Evolutionary conservation across 1,284 basidiomycete genomes (phyloP), one percentile per base, ranked within the genome.

Genomic region (Irpex lacteus): DNA sequence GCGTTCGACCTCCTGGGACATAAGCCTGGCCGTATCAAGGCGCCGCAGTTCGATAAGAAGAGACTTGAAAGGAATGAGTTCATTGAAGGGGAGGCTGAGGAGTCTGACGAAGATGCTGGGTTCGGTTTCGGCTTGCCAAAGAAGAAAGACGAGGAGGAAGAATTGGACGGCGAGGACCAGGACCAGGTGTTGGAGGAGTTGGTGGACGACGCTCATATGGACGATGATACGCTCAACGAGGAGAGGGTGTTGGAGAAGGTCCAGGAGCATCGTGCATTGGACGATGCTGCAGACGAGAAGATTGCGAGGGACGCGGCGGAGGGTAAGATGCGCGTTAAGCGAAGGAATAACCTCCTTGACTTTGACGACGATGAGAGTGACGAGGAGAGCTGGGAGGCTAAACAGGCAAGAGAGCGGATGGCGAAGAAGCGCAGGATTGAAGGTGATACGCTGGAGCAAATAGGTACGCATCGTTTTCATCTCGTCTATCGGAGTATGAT

Each of bases 41-140:
- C 66, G 21, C 69, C 70, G 18, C 70, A 72, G 54, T 74, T 71
- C 56, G 67, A 68, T 19, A 69, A 71, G 26, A 75, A 72, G 66
- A 75, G 71, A 44, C 70, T 81, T 11, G 76, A 78, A 15, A 81
- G 81, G 64, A 85, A 85, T 0, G 87, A 84, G 63, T 90, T 85
- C 68, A 76, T 92, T 18, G 83, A 84, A 63, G 82, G 80, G 5
- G 89, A 92, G 73, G 90, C 90, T 9, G 83, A 87, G 67, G 90
- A 92, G 70, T 90, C 88, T 4, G 90, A 91, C 65, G 90, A 92
- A 61, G 90, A 92, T 47, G 82, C 84, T 18, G 77, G 79, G 70
- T 80, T 85, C 69, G 88, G 85, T 3, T 88, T 89, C 69, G 84
- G 82, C 2, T 72, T 70, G 11, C 66, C 63, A 26, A 79, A 76